These are phyloP conservation scores for Haematococcus sp. DNA, from an alignment of 139 green algal genomes.

Conservation along the genomic window DNA sequence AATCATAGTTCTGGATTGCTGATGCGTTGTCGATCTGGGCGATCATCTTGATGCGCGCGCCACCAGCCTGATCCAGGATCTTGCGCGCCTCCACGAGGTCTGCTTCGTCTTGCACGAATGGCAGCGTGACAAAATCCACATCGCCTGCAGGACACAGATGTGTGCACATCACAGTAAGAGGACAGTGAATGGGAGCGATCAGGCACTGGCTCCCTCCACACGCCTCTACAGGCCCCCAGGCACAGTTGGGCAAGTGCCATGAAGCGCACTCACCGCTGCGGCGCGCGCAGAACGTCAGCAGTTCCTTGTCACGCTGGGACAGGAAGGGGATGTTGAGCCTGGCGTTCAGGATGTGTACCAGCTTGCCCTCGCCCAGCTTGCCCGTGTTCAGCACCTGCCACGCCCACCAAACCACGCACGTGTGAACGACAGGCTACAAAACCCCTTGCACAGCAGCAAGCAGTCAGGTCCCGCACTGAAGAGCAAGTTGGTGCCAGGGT, in stretches of 20 bases:
- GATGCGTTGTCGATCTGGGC: constrained; percentile 65
- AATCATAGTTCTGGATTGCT: constrained; percentile 59
- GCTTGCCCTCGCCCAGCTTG: constrained; percentile 29
- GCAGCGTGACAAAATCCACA: constrained; percentile 50
- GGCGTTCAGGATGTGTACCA: constrained; percentile 37
- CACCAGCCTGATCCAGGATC: constrained; percentile 44
- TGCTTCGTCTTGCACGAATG: constrained; percentile 31
- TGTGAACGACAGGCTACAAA: no score
- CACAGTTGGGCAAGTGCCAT: background rate
- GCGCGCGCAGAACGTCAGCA: constrained; percentile 33
- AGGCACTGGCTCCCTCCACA: background rate
- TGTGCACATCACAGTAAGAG: background rate
- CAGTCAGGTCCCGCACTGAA: no score
- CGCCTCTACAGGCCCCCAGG: no score
- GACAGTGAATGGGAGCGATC: background rate
- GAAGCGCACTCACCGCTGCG: constrained; percentile 1
- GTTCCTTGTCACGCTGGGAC: constrained; percentile 36
- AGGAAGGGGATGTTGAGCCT: constrained; percentile 40
- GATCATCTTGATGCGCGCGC: constrained; percentile 51
- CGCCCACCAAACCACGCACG: no score
- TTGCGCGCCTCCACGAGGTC: constrained; percentile 46
- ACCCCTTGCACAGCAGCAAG: no score
- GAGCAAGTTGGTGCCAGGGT: no score
- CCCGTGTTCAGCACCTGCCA: constrained; percentile 9
- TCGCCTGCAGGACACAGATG: constrained; percentile 5